Evolutionary conservation across 345 rosid genomes (phyloP).

Genomic region (Lepidium aucheri): DNA sequence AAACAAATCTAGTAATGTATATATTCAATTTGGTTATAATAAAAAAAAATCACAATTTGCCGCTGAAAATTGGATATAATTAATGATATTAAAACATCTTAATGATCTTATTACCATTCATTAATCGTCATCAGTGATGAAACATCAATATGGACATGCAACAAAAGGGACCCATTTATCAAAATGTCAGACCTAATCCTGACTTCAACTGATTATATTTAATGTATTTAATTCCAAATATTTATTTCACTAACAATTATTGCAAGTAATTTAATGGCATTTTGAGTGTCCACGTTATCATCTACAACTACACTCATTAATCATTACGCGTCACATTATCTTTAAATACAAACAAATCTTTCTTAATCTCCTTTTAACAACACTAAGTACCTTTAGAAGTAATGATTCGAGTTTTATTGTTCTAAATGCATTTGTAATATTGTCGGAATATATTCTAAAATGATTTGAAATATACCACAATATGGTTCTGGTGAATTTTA

Average conservation of each 20-base stretch:
- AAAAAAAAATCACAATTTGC: too few species aligned
- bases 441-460: neutral
- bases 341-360: neutral
- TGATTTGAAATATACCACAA: too few species aligned
- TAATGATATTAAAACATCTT: neutral
- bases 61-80: too few species aligned
- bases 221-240: slow-evolving; percentile 9
- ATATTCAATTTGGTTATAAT: too few species aligned
- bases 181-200: slow-evolving; percentile 23
- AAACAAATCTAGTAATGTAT: too few species aligned
- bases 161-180: slow-evolving; percentile 5
- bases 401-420: too few species aligned
- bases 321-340: neutral
- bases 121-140: neutral
- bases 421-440: neutral
- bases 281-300: slow-evolving; percentile 13
- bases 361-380: slow-evolving; percentile 9
- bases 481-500: too few species aligned
- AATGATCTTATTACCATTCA: neutral
- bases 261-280: neutral
- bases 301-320: slow-evolving; percentile 5
- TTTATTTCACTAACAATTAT: slow-evolving; percentile 22
- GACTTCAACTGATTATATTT: slow-evolving; percentile 3
- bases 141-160: neutral
- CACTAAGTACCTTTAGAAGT: neutral